Base-by-base conservation (phyloP, 176 grass and related monocot species). In the Oryza meridionalis region DNA sequence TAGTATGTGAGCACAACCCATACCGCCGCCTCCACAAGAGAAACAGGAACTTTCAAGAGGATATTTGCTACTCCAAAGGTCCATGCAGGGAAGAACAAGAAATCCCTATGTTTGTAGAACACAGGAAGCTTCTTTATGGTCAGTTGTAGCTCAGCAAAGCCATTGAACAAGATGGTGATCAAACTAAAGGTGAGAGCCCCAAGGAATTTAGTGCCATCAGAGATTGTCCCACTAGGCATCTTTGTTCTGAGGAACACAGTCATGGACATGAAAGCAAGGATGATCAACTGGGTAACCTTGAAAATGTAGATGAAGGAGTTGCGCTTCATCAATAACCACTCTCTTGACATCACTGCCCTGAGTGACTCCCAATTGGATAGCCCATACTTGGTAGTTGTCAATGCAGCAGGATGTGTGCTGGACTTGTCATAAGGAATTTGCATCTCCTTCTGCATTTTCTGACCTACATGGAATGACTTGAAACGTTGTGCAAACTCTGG, bases 281-380 rank as follows among this genome's bases (percentile, higher is more conserved):
- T 85, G 84, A 84, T 46, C 70, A 92, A 7, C 50, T 92, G 91
- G 12, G 49, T 50, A 22, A 75, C 47, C 75, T 86, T 94, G 76
- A 88, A 91, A 27, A 91, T 86, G 69, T 91, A 94, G 32, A 94
- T 64, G 77, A 88, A 86, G 7, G 88, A 91, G 80, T 94, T 91
- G 69, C 92, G 83, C 73, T 84, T 94, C 86, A 94, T 88, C 13
- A 94, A 10, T 13, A 94, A 29, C 72, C 59, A 14, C 76, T 94
- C 88, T 61, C 88, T 88, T 1, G 79, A 82, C 53, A 88, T 53
- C 46, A 85, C 86, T 15, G 84, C 77, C 75, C 84, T 94, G 21
- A 94, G 33, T 19, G 89, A 81, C 43, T 94, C 83, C 86, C 65
- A 84, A 42, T 70, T 91, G 2, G 86, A 80, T 7, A 86, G 38